These are phyloP conservation scores for Bromus sterilis DNA, from an alignment of 176 grass and related monocot species.

Conservation along the genomic window DNA sequence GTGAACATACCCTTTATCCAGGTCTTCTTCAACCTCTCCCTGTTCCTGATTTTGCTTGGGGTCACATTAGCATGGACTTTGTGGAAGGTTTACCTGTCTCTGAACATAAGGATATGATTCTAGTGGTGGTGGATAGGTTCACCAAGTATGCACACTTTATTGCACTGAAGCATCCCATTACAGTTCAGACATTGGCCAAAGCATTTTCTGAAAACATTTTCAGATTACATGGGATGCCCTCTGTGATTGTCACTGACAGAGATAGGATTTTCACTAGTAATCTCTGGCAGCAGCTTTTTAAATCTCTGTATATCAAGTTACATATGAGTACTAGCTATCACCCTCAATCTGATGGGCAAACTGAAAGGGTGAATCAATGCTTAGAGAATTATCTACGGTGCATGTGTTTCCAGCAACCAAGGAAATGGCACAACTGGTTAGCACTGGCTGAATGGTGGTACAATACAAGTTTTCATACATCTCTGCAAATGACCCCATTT, in stretches of 20 bases:
- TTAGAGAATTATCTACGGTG: background rate
- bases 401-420: background rate
- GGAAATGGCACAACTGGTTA: background rate
- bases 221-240: background rate
- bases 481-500: background rate
- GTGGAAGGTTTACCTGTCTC: background rate
- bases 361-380: background rate
- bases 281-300: background rate
- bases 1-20: background rate
- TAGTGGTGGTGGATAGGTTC: background rate
- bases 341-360: background rate
- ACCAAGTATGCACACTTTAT: background rate
- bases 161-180: background rate
- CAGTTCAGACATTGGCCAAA: background rate
- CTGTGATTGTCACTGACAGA: background rate
- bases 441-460: background rate
- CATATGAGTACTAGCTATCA: background rate
- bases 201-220: background rate
- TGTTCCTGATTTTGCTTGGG: background rate
- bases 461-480: background rate
- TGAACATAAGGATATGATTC: background rate
- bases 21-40: background rate
- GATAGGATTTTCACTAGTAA: background rate
- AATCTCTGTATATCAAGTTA: background rate
- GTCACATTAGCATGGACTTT: background rate